Evolutionary conservation across 257 asterid genomes (phyloP), one percentile per base, ranked within the genome.

Genomic region (Nicotiana knightiana): DNA sequence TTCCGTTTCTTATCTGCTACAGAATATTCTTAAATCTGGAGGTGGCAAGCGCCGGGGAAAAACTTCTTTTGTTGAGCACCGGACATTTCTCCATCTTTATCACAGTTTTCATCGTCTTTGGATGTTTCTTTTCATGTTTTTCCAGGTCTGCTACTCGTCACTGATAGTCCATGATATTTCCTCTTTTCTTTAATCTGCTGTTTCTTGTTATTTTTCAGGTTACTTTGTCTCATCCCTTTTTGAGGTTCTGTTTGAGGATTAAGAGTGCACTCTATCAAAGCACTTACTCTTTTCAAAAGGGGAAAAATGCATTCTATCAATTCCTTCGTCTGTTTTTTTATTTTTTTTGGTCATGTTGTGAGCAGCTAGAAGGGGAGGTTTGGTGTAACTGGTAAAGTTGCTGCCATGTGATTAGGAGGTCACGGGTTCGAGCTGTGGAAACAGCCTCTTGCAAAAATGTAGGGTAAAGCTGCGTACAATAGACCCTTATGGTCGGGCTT

Each of bases 61-160:
- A 87, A 91, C 97, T 85, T 96, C 99, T 58, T 96, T 96, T 88
- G 98, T 96, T 84, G 99, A 96, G 87, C 99, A 96, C 85, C 87
- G 98, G 83, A 92, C 97, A n/a, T 94, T 91, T 90, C 95, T 96
- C 83, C 99, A 96, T 91, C 98, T 96, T 83, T 96, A 96, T 87
- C 99, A 96, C 86, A 96, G 99, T 88, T 96, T 96, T 78, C 97
- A 96, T 87, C 97, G 99, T 67, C 97, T 96, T 61, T 96, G 99
- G 99, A 91, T 96, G 85, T 96, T 96, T 88, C 97, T 96, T 80
- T 32, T 93, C 85, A 89, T 96, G 91, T 91, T 96, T 97, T 96
- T 96, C 88, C 99, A 96, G 99, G 99, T 96, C 82, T 85, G 88
- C 76, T 53, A 65, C 48, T 81, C 10, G 28, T 51, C 63, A 75